Evolutionary conservation across 2,329 filamentous ascomycete genomes (phyloP).

Genomic region (Aspergillus versicolor): DNA sequence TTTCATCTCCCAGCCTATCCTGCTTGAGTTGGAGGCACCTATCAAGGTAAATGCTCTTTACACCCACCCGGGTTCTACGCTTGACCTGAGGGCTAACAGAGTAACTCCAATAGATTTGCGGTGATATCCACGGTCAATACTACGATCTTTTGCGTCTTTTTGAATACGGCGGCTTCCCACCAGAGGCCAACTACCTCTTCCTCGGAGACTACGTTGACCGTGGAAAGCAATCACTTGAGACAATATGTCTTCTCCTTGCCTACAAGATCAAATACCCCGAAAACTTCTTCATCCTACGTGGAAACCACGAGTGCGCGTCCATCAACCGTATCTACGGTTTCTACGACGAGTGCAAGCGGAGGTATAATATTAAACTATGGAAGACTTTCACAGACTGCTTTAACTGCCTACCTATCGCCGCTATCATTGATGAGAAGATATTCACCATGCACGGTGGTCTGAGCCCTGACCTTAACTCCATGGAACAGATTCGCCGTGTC

Average conservation of each 20-base stretch:
- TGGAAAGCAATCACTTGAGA: constrained; percentile 98
- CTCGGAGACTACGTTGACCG: constrained; percentile 98
- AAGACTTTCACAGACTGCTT: constrained; percentile 99
- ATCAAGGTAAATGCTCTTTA: constrained; percentile 73
- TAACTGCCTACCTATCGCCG: constrained; percentile 96
- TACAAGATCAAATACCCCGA: constrained; percentile 99
- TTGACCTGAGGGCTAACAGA: constrained; percentile 15
- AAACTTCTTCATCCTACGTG: constrained; percentile 98
- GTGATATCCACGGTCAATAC: constrained; percentile 99
- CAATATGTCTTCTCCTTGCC: constrained; percentile 90
- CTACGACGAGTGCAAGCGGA: constrained; percentile 99
- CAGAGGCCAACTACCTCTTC: constrained; percentile 99
- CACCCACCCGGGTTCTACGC: background rate
- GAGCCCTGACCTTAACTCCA: constrained; percentile 95
- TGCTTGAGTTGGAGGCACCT: constrained; percentile 94
- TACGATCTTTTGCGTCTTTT: constrained; percentile 96
- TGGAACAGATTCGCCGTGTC: constrained; percentile 98
- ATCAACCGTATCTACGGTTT: constrained; percentile 99
- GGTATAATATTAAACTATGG: constrained; percentile 99
- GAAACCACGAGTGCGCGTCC: constrained; percentile 98
- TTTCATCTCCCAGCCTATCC: constrained; percentile 97
- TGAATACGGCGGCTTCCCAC: constrained; percentile 97
- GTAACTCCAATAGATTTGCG: constrained; percentile 73
- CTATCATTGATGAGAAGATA: constrained; percentile 99
- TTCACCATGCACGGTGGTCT: constrained; percentile 99